Base-by-base conservation (phyloP, 2,329 filamentous ascomycete species). In the Paraphoma chrysanthemicola region DNA sequence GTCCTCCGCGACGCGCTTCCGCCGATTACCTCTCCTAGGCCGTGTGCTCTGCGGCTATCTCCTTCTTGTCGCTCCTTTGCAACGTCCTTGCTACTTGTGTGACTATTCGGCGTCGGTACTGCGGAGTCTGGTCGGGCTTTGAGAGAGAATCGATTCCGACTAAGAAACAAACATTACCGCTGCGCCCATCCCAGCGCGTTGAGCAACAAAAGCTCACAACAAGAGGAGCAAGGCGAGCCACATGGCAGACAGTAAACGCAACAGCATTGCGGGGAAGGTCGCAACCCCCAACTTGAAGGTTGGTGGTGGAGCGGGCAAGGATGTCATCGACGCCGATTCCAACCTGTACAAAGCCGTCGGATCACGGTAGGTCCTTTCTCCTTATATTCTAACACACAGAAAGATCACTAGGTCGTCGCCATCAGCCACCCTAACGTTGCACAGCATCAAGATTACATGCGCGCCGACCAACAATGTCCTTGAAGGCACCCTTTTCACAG, bases 401-500 rank as follows among this genome's bases (percentile, higher is more conserved):
- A 9, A 17, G 12, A 9, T 3, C 7, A 42, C 8, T n/a, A 7
- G 14, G n/a, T 42, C 39, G 8, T 8, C 10, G n/a, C n/a, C 39
- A 42, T 23, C 4, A 42, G 39, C 39, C 7, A 44, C 48, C 23
- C 68, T 72, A 46, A 72, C 59, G 44, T 49, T 38, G 30, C 18
- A 38, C 71, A 88, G 86, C 56, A 79, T 88, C 68, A 86, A 83
- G 63, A 74, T 89, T 62, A 86, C 81, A 53, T 87, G 85, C 48
- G 79, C 81, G 14, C 76, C 81, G 29, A 80, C 79, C 52, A 77
- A 81, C 50, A 80, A 81, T 43, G 83, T 81, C 23, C 76, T 86
- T 56, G 86, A 89, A 73, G 87, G 87, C 66, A 86, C 80, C 16
- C 80, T 89, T 55, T 88, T 86, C 75, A 87, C 86, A 29, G 85